Conservation (phyloP, 2,329 filamentous ascomycete species). For the Apiospora koreana region DNA sequence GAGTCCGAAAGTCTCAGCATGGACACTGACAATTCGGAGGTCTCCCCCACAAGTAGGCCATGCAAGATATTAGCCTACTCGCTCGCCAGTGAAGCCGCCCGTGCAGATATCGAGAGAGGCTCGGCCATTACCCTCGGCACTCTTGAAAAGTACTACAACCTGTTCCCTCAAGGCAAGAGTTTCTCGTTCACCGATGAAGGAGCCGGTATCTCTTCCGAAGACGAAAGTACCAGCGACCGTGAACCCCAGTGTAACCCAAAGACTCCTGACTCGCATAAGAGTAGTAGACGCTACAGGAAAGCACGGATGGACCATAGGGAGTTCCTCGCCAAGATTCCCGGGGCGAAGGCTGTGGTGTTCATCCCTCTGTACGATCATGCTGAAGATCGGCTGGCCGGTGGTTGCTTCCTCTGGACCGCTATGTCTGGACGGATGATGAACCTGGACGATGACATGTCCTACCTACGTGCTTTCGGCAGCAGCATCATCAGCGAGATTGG, state of each 20-base stretch:
- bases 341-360: conserved; percentile 36
- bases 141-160: conserved; percentile 31
- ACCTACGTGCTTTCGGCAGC: conserved; percentile 42
- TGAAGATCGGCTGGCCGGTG: conserved; percentile 35
- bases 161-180: conserved; percentile 31
- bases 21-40: conserved; percentile 33
- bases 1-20: conserved; percentile 24
- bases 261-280: background rate
- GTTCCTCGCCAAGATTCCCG: conserved; percentile 34
- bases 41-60: conserved; percentile 27
- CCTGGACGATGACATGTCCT: conserved; percentile 35
- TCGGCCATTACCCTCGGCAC: conserved; percentile 29
- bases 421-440: conserved; percentile 36
- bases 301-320: conserved; percentile 33
- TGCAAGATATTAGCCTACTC: conserved; percentile 32
- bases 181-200: conserved; percentile 34
- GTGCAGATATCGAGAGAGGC: conserved; percentile 28
- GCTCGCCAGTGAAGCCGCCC: conserved; percentile 25
- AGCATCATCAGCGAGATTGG: conserved; percentile 57
- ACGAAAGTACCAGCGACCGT: conserved; percentile 25
- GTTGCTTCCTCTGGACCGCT: conserved; percentile 38
- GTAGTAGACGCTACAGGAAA: conserved; percentile 17
- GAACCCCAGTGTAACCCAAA: background rate
- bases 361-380: conserved; percentile 37
- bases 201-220: conserved; percentile 29